Base-by-base conservation (phyloP, 805 yeast genomes). In the Wickerhamomyces ciferrii region DNA sequence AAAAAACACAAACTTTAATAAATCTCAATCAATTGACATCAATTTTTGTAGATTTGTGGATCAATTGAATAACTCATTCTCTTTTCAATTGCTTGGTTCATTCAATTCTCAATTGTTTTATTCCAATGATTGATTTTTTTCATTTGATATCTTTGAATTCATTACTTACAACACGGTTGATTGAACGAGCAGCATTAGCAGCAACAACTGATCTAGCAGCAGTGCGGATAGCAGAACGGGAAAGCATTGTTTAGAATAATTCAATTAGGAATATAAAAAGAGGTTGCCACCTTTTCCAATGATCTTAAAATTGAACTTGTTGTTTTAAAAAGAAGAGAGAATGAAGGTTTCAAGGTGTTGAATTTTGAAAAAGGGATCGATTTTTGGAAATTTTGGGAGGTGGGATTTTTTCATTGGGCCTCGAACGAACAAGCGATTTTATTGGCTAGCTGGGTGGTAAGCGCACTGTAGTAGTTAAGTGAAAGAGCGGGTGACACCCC, bases 221-320 rank as follows among this genome's bases (percentile, higher is more conserved):
- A 68, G 87, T 79, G 77, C 91, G 87, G 71, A 84, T 76, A 74
- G 82, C 79, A 71, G 90, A 81, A 80, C 94, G 89, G 68, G 91
- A 83, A 77, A 86, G 84, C 94, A 86, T 85, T 67, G 53, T 43
- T 43, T 34, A 42, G 41, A 44, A 44, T 42, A 32, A 41, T 44
- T 48, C 41, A 46, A 44, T 42, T 39, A 40, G 36, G 41, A 41
- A 48, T 39, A 43, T 31, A 42, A 40, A 43, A 36, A 31, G 36
- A 43, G 34, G 39, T 35, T 24, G 18, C 24, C 41, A 37, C 37
- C 31, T 38, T 43, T 37, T 37, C 31, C 19, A 38, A 31, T 37
- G 24, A 34, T 19, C 29, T 39, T 31, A 44, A 44, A 32, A 44
- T 37, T 37, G 39, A 37, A 37, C 19, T 32, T 32, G 31, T 27